A percentile compares a stretch with the other conserved stretches of the same genome.
These are phyloP conservation scores for Kluyveromyces marxianus DNA, from an alignment of 1,139 yeast species.

Conservation along the genomic window DNA sequence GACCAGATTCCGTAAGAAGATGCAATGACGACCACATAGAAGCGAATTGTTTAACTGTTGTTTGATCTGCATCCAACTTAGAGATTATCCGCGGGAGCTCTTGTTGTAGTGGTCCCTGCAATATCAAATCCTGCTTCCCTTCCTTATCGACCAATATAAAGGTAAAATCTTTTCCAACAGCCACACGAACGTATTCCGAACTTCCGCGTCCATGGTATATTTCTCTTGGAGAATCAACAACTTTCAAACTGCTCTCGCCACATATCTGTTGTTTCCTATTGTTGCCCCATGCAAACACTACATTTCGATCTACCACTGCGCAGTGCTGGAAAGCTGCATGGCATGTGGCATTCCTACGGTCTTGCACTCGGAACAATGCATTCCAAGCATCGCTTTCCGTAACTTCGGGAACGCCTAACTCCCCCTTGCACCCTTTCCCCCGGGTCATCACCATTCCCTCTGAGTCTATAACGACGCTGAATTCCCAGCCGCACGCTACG, in stretches of 20 bases:
- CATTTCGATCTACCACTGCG: slow-evolving; percentile 34
- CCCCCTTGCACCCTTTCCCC: slow-evolving; percentile 69
- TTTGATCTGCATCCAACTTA: not conserved
- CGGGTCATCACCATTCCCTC: slow-evolving; percentile 40
- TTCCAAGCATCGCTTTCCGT: slow-evolving; percentile 10
- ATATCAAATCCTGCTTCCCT: slow-evolving; percentile 37
- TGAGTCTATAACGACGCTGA: slow-evolving; percentile 43
- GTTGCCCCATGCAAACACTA: slow-evolving; percentile 74
- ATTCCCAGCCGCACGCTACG: slow-evolving; percentile 68
- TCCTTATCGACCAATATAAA: slow-evolving; percentile 9
- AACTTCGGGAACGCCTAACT: slow-evolving; percentile 52
- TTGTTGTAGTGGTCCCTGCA: not conserved
- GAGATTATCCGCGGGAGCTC: not conserved
- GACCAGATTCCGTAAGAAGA: slow-evolving; percentile 23
- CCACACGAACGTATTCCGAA: slow-evolving; percentile 8
- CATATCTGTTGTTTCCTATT: slow-evolving; percentile 66
- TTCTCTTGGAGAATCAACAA: slow-evolving; percentile 21
- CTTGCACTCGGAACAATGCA: slow-evolving; percentile 14
- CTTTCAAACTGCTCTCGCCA: slow-evolving; percentile 23
- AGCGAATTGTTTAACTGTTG: not conserved
- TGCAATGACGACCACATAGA: slow-evolving; percentile 85
- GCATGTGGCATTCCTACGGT: slow-evolving; percentile 9
- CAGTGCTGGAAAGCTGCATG: slow-evolving; percentile 27
- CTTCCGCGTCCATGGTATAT: slow-evolving; percentile 11
- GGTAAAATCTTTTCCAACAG: slow-evolving; percentile 28